phyloP scores from a whole-genome alignment of 2,329 filamentous ascomycete species.

The Chaetomium globosum region DNA sequence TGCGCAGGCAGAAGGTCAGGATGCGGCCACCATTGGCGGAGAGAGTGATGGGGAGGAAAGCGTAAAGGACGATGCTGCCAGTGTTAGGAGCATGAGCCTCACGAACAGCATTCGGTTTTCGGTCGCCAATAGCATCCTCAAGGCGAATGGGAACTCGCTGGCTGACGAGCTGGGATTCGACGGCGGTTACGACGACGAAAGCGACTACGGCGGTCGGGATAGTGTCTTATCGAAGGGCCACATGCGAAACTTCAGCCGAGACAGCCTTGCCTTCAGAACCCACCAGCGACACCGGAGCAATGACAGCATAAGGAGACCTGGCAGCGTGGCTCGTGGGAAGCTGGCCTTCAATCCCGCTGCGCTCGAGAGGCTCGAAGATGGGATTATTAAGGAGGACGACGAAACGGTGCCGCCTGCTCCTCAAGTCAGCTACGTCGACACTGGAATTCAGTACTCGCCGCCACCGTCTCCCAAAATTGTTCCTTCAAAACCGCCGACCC shows the following conservation, averaged over 20 bases:
- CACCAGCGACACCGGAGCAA: conserved; percentile 61
- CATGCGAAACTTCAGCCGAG: conserved; percentile 58
- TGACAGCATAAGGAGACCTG: conserved; percentile 59
- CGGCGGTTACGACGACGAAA: conserved; percentile 72
- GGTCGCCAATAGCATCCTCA: conserved; percentile 61
- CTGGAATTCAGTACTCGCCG: conserved; percentile 81
- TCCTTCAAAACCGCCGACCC: conserved; percentile 47
- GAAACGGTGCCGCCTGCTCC: conserved; percentile 40
- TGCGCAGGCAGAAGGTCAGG: conserved; percentile 47
- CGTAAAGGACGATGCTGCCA: conserved; percentile 70
- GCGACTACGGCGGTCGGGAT: conserved; percentile 70
- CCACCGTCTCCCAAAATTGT: conserved; percentile 68
- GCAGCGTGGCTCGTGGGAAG: conserved; percentile 58
- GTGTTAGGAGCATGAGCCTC: conserved; percentile 73
- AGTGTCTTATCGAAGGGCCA: conserved; percentile 60
- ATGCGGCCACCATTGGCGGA: conserved; percentile 37
- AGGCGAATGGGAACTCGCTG: conserved; percentile 71
- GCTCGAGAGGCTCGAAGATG: conserved; percentile 58
- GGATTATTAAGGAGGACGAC: conserved; percentile 55
- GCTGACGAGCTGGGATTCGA: conserved; percentile 91
- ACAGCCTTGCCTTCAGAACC: conserved; percentile 54
- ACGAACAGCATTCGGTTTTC: conserved; percentile 75
- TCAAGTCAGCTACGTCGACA: conserved; percentile 67
- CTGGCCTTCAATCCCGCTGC: conserved; percentile 58
- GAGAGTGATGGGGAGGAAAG: conserved; percentile 65